A percentile compares a stretch with the other conserved stretches of the same genome.
phyloP scores from a whole-genome alignment of 2,329 filamentous ascomycete species.

The Claviceps cyperi region DNA sequence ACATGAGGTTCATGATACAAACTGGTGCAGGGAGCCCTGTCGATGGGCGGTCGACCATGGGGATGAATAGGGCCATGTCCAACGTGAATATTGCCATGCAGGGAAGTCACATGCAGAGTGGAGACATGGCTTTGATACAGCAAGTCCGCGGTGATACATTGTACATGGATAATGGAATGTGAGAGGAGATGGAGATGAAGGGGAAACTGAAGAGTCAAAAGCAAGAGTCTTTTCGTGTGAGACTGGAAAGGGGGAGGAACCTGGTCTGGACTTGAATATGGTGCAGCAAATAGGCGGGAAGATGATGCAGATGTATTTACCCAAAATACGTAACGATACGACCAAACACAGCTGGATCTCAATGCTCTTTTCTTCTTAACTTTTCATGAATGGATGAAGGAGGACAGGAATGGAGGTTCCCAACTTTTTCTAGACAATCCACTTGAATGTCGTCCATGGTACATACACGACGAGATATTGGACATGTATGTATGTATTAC shows the following conservation, averaged over 20 bases:
- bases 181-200: neutral
- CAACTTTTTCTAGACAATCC: too few relatives aligned
- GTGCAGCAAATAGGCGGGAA: too few relatives aligned
- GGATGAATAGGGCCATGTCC: conserved; percentile 30
- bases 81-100: conserved; percentile 30
- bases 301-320: too few relatives aligned
- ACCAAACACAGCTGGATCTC: too few relatives aligned
- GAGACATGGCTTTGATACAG: conserved; percentile 32
- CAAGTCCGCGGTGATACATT: conserved; percentile 33
- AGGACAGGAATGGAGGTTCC: too few relatives aligned
- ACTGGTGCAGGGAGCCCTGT: conserved; percentile 23
- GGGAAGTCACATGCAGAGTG: conserved; percentile 23
- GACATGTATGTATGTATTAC: too few relatives aligned
- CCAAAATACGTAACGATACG: too few relatives aligned
- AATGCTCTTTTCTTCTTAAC: too few relatives aligned
- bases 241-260: neutral
- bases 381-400: too few relatives aligned
- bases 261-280: too few relatives aligned
- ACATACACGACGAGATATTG: too few relatives aligned
- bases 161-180: conserved; percentile 29
- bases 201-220: neutral
- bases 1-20: conserved; percentile 29
- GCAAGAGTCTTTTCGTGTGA: neutral
- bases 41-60: conserved; percentile 20
- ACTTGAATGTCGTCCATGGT: too few relatives aligned